These are phyloP conservation scores for Candida chilensis DNA, from an alignment of 805 yeast genomes.

Conservation along the genomic window DNA sequence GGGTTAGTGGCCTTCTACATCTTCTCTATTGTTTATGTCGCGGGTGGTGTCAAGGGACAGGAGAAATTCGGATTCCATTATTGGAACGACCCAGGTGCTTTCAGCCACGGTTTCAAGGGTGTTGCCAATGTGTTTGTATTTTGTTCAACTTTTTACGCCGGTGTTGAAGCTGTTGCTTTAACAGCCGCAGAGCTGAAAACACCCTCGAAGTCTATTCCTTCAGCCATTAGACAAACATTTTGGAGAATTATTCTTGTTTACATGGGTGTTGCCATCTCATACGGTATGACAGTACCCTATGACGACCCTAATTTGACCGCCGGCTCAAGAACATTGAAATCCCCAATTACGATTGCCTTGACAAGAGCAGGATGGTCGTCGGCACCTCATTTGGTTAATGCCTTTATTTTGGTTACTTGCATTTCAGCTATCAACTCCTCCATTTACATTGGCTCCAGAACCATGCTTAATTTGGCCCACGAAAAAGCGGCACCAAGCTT, in stretches of 20 bases:
- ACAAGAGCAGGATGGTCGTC: slow-evolving; percentile 41
- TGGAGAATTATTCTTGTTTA: slow-evolving; percentile 44
- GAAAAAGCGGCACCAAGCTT: slow-evolving; percentile 53
- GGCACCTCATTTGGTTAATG: slow-evolving; percentile 47
- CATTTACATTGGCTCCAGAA: slow-evolving; percentile 60
- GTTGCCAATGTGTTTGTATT: slow-evolving; percentile 50
- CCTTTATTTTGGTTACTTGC: slow-evolving; percentile 55
- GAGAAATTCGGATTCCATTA: slow-evolving; percentile 30
- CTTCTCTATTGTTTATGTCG: slow-evolving; percentile 35
- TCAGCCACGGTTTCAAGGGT: slow-evolving; percentile 40
- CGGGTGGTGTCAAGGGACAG: slow-evolving; percentile 32
- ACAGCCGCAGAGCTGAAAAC: slow-evolving; percentile 56
- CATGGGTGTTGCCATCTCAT: slow-evolving; percentile 43
- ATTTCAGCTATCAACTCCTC: slow-evolving; percentile 64
- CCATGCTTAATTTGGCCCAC: slow-evolving; percentile 54
- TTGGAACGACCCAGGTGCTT: slow-evolving; percentile 33
- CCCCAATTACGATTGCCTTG: slow-evolving; percentile 32
- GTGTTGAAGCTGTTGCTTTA: slow-evolving; percentile 48
- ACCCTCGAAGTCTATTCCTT: slow-evolving; percentile 49
- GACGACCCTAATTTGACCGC: slow-evolving; percentile 35
- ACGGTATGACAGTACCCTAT: slow-evolving; percentile 53
- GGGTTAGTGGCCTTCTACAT: slow-evolving; percentile 40
- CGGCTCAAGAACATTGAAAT: slow-evolving; percentile 27
- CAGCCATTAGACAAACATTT: slow-evolving; percentile 46
- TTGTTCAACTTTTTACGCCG: slow-evolving; percentile 52